Evolutionary conservation across 345 rosid species (phyloP).

Genomic region (Rhizophora apiculata): DNA sequence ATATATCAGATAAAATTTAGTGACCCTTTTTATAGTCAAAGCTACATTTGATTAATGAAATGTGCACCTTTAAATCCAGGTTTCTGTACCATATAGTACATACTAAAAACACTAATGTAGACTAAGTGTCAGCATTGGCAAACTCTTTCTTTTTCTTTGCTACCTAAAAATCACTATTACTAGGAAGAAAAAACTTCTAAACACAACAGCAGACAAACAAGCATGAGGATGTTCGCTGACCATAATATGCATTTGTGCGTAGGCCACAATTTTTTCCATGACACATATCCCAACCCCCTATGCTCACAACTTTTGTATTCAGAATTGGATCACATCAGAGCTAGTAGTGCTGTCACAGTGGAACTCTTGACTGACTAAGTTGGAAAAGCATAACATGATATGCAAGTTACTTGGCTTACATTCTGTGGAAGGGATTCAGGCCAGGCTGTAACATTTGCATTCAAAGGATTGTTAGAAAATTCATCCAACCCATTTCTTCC

Average conservation of each 20-base stretch:
- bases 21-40: no score
- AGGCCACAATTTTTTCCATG: background rate
- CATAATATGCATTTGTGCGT: background rate
- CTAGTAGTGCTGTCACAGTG: background rate
- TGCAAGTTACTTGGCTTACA: conserved; percentile 39
- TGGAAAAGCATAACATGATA: background rate
- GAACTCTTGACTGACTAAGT: background rate
- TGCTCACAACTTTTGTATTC: background rate
- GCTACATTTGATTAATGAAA: no score
- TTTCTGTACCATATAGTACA: no score
- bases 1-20: conserved; percentile 8
- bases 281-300: background rate
- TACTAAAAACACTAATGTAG: no score
- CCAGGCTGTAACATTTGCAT: conserved; percentile 28
- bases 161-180: no score
- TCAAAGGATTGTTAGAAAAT: conserved; percentile 33
- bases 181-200: no score
- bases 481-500: conserved; percentile 35
- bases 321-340: background rate
- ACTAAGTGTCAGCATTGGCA: no score
- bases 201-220: no score
- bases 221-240: no score
- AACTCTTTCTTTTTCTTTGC: no score
- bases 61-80: no score
- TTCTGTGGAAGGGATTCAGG: conserved; percentile 50